phyloP scores from a whole-genome alignment of 768 basidiomycete genomes.

The Pholiota conissans region DNA sequence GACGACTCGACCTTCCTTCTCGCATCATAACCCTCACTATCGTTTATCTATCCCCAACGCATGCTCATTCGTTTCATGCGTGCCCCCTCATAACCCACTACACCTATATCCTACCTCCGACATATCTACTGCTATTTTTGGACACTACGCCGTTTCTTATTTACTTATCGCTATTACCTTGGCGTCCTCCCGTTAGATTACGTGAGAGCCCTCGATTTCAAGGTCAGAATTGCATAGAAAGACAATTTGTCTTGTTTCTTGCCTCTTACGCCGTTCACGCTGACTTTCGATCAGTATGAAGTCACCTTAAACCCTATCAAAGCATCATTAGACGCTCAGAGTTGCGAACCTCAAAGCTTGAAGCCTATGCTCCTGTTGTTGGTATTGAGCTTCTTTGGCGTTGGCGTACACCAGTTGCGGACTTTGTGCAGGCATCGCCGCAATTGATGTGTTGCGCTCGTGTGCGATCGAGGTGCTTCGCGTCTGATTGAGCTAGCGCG shows the following conservation, averaged over 20 bases:
- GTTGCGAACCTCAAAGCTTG: not conserved
- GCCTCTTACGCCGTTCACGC: not conserved
- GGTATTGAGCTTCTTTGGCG: not conserved
- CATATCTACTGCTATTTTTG: not conserved
- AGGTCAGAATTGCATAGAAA: not conserved
- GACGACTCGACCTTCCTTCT: not conserved
- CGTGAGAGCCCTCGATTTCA: not conserved
- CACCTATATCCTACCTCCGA: not conserved
- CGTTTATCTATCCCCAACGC: not conserved
- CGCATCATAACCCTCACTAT: constrained; percentile 1
- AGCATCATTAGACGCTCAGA: not conserved
- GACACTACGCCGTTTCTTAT: not conserved
- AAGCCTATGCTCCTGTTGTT: too few relatives aligned
- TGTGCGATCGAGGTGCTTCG: too few relatives aligned
- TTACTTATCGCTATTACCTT: not conserved
- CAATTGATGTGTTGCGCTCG: not conserved
- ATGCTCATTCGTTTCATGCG: not conserved
- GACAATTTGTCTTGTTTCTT: not conserved
- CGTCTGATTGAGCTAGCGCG: not conserved
- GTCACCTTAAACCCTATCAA: not conserved
- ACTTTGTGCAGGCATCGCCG: not conserved
- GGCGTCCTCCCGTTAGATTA: not conserved
- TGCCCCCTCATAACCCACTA: not conserved
- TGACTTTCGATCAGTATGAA: not conserved
- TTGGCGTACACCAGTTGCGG: not conserved